phyloP scores from a whole-genome alignment of 352 stramenopile genomes.

The Halophytophthora batemanensis region DNA sequence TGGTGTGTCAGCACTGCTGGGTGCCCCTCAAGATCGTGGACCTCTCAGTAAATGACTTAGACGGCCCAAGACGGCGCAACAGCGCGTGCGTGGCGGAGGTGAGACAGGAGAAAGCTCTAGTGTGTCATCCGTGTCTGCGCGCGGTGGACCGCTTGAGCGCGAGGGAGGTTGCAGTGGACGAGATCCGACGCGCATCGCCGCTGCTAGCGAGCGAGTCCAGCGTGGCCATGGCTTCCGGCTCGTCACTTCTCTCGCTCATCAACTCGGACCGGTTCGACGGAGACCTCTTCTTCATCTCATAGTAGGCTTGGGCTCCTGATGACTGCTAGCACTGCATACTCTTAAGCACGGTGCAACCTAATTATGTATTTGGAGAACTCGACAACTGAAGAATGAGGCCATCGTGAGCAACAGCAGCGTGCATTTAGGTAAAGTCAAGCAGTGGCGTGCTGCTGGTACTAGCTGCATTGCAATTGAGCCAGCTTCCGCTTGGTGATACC shows the following conservation, averaged over 20 bases:
- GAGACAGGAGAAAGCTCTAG: conserved; percentile 19
- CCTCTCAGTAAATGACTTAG: conserved; percentile 11
- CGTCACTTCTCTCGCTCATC: conserved; percentile 35
- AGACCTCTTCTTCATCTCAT: conserved; percentile 30
- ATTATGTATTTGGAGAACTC: no score
- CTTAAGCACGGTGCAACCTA: no score
- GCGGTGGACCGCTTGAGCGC: conserved; percentile 21
- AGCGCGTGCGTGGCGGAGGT: conserved; percentile 1
- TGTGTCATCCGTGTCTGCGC: conserved; percentile 25
- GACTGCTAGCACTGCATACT: no score
- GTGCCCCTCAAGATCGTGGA: conserved; percentile 22
- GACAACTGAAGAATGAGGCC: no score
- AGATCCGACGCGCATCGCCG: conserved; percentile 22
- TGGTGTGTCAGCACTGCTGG: conserved; percentile 20
- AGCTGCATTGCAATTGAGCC: no score
- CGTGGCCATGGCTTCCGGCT: conserved; percentile 23
- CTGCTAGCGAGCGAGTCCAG: conserved; percentile 25
- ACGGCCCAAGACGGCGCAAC: conserved; percentile 9
- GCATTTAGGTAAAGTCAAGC: no score
- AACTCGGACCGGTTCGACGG: conserved; percentile 35
- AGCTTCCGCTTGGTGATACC: no score
- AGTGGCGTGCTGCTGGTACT: no score
- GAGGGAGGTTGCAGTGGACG: conserved; percentile 29
- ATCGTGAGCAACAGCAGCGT: no score
- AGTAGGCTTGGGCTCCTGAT: conserved; percentile 8